Evolutionary conservation across 208 protist genomes (phyloP), one percentile per base, ranked within the genome.

Genomic region (Borovskyia barvae): DNA sequence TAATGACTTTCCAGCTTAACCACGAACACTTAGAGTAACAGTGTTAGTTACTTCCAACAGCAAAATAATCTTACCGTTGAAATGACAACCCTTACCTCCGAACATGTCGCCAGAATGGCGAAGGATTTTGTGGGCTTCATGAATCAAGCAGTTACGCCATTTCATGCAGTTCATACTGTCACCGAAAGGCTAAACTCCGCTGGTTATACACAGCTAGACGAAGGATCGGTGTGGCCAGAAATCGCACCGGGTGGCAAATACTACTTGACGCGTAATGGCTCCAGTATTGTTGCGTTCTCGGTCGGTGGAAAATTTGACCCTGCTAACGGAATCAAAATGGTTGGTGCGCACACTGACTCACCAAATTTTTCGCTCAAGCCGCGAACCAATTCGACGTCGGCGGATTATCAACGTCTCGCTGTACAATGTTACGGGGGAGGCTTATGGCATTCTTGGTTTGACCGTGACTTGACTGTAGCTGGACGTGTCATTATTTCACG

Each of bases 291-390:
- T 19, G 98, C 98, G 8, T 99, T 99, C 58, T 41, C 85, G 12
- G 84, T 99, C 17, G 98, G 98, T 33, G 95, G 85, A 9, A 83
- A 94, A 28, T 99, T 77, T 42, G 51, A 72, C 15, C 57, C 83
- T 5, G 72, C 61, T 24, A 93, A 84, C 57, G 97, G 95, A 12
- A 63, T 97, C 37, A 96, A 95, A 55, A 97, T 99, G 74, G 76
- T 98, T n/a, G 98, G 92, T 14, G 95, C 97, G 2, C 97, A 99
- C 67, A 99, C 97, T 0, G 98, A 99, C 81, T 97, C 90, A n/a
- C 97, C 97, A n/a, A 91, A 87, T 55, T 86, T 95, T 48, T 30
- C 75, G 24, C 49, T 95, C 39, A 95, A 95, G 56, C 90, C 90
- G 8, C 66, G 72, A 14, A 85, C 82, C 50, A 55, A 76, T 33